Conservation (phyloP, 306 rosid genomes). For the Prunus campanulata region DNA sequence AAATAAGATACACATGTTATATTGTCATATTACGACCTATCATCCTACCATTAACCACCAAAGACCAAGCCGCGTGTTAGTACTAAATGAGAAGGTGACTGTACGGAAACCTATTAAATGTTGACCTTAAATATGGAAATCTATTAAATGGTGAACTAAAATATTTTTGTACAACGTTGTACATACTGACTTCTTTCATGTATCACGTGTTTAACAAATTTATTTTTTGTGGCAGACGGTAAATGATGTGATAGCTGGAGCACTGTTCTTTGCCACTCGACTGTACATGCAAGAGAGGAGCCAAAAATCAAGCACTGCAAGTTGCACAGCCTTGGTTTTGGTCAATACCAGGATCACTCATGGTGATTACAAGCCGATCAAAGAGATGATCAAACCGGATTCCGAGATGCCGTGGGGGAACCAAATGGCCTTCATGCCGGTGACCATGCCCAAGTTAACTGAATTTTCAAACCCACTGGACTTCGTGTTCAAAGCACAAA, state of each 20-base stretch:
- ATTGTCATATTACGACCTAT: too few relatives aligned
- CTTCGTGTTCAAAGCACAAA: constrained; percentile 42
- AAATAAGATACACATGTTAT: too few relatives aligned
- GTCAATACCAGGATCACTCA: constrained; percentile 49
- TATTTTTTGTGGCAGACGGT: constrained; percentile 24
- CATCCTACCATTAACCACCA: too few relatives aligned
- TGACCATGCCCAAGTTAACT: constrained; percentile 44
- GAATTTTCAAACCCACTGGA: constrained; percentile 37
- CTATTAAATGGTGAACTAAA: too few relatives aligned
- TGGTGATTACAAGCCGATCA: constrained; percentile 41
- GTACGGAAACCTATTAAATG: too few relatives aligned
- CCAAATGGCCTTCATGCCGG: constrained; percentile 39
- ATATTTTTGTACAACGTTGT: too few relatives aligned
- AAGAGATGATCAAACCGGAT: constrained; percentile 43
- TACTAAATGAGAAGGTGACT: too few relatives aligned
- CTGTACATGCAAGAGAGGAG: constrained; percentile 48
- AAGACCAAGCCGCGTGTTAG: too few relatives aligned
- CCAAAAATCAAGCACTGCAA: constrained; percentile 32
- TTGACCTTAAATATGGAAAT: too few relatives aligned
- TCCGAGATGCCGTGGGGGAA: constrained; percentile 46
- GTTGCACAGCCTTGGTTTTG: constrained; percentile 48
- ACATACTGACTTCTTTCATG: too few relatives aligned
- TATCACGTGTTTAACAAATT: too few relatives aligned
- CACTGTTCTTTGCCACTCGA: constrained; percentile 42
- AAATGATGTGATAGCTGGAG: constrained; percentile 54